Evolutionary conservation across 148 eudicot genomes (phyloP), one percentile per base, ranked within the genome.

Genomic region (Vaccinium macrocarpon): DNA sequence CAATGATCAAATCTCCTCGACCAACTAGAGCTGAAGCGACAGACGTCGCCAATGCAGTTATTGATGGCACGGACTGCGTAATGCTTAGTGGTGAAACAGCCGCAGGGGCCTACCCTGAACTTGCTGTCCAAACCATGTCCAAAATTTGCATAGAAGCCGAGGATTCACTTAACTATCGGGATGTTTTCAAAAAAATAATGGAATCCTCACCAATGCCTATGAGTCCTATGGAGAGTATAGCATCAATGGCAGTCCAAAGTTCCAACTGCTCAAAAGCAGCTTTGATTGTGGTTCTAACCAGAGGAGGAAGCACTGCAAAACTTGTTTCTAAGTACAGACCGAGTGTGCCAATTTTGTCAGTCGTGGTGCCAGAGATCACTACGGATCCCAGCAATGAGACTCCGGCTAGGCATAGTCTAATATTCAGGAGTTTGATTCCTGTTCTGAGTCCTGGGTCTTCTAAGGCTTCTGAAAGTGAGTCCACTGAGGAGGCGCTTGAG

Each of bases 31-130:
- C 86, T 21, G 86, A 78, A 66, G 86, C 86, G 18, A 84, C 82
- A 5, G 86, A 84, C 8, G 86, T 84, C 3, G 86, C 86, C 82
- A 84, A 84, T n/a, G 86, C 86, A 64, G 86, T 84, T 32, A 49
- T 84, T 32, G 86, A 84, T 14, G 86, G 86, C 48, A 84, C 86
- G 10, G 86, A 84, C 74, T 84, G 86, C 2, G 86, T 84, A 12
- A 84, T 84, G 86, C 86, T 84, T 14, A 84, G 82, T 35, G 86
- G 86, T 27, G 86, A 84, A 84, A 84, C 86, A 3, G 86, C 86
- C 32, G 86, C 86, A 10, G 86, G 86, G 57, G 86, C 81, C 9
- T 78, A 84, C 52, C 86, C 86, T 1, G 86, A 84, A 64, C 48
- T 77, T 32, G 86, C 86, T 0, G 86, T 84, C 38, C 76, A 66